Conservation (phyloP, 2,329 filamentous ascomycete genomes). For the Chaetomiaceae sp. region DNA sequence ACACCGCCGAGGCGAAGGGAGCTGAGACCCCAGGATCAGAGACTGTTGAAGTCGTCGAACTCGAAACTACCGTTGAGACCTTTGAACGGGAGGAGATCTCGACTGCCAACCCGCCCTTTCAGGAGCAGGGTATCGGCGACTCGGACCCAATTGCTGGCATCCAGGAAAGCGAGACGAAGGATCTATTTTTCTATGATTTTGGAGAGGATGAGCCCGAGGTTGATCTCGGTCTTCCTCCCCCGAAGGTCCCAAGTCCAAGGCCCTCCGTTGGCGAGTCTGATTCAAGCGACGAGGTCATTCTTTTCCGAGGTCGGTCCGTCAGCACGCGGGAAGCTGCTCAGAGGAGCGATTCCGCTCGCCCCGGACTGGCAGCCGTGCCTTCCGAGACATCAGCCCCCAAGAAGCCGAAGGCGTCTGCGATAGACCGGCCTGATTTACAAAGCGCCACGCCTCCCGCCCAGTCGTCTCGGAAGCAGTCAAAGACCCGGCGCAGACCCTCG, state of each 20-base stretch:
- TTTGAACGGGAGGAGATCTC: not conserved
- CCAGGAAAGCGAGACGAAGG: not conserved
- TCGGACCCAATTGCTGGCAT: not conserved
- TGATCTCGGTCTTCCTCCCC: constrained; percentile 3
- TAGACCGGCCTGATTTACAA: not conserved
- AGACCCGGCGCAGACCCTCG: not conserved
- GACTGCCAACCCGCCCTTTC: not conserved
- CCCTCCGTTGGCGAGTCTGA: constrained; percentile 33
- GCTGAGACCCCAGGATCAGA: not conserved
- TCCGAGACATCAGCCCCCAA: not conserved
- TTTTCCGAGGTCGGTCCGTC: constrained; percentile 47
- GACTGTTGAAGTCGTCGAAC: not conserved
- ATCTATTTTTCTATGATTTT: constrained; percentile 38
- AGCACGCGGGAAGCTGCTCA: constrained; percentile 6
- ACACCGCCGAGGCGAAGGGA: not conserved
- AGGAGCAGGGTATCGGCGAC: not conserved
- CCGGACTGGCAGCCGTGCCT: not conserved
- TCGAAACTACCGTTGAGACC: not conserved
- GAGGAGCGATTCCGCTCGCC: not conserved
- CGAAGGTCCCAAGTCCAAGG: constrained; percentile 19
- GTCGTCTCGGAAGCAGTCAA: not conserved
- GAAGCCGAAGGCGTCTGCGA: not conserved
- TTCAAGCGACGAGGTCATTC: constrained; percentile 69
- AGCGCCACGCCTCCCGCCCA: not conserved
- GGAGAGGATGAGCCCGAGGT: constrained; percentile 29